Evolutionary conservation across 345 rosid species (phyloP).

Genomic region (Chamaenerion angustifolium): DNA sequence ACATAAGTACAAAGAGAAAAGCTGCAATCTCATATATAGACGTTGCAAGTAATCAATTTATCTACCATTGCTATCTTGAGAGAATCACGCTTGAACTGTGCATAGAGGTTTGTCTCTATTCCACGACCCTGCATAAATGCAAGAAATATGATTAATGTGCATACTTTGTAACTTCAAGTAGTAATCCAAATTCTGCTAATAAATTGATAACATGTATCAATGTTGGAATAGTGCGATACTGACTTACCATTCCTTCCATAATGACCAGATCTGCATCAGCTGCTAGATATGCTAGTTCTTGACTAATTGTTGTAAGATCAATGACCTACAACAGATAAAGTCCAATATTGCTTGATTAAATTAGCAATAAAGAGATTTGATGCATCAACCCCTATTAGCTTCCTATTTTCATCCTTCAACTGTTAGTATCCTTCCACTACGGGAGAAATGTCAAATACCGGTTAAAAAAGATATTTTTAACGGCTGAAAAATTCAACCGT

Average conservation of each 20-base stretch:
- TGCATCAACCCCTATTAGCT: conserved; percentile 65
- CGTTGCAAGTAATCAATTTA: not conserved
- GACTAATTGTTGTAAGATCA: conserved; percentile 83
- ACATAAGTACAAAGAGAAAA: not conserved
- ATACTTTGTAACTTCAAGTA: too few relatives aligned
- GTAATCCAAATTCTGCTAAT: too few relatives aligned
- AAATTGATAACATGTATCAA: too few relatives aligned
- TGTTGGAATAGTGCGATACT: not conserved
- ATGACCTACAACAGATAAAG: conserved; percentile 48
- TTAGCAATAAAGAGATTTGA: conserved; percentile 76
- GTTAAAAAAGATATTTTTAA: too few relatives aligned
- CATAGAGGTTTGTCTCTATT: conserved; percentile 94
- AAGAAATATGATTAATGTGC: not conserved
- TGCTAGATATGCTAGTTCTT: conserved; percentile 73
- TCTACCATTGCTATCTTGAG: conserved; percentile 94
- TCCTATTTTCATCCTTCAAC: conserved; percentile 83
- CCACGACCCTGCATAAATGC: conserved; percentile 73
- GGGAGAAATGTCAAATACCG: too few relatives aligned
- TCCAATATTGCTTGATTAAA: not conserved
- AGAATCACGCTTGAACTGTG: conserved; percentile 92
- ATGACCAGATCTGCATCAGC: conserved; percentile 84
- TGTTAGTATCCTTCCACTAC: conserved; percentile 22
- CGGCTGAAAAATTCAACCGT: too few relatives aligned
- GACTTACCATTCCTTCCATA: conserved; percentile 96
- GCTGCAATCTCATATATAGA: not conserved